These are phyloP conservation scores for Trichophyton equinum DNA, from an alignment of 2,329 filamentous ascomycete genomes.

Conservation along the genomic window DNA sequence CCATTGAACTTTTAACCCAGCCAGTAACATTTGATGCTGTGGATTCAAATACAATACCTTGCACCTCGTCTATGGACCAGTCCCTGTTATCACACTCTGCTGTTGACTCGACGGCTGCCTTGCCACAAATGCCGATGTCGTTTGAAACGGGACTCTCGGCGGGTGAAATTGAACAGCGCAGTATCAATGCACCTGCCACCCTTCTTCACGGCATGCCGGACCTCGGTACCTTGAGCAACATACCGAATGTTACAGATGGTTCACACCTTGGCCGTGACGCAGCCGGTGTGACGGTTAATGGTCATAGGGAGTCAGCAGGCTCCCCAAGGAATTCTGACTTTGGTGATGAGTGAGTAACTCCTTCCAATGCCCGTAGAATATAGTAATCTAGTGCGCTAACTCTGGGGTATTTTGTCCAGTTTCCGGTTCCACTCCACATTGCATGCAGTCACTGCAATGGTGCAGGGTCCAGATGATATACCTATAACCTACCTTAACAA, in stretches of 20 bases:
- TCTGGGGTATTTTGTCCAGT: neutral
- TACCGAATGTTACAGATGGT: neutral
- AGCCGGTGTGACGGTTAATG: neutral
- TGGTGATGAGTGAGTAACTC: neutral
- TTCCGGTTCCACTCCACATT: constrained; percentile 71
- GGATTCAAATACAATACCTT: neutral
- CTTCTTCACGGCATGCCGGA: neutral
- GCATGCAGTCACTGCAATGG: constrained; percentile 93
- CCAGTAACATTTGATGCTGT: neutral
- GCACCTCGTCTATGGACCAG: neutral
- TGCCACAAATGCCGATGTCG: neutral
- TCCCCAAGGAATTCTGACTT: neutral
- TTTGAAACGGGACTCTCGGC: neutral
- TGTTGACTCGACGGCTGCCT: neutral
- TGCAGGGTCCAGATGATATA: constrained; percentile 64
- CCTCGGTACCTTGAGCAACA: neutral
- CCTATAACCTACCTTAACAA: constrained; percentile 98
- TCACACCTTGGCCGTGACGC: neutral
- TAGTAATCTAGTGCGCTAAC: constrained; percentile 8
- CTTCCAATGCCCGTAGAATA: neutral
- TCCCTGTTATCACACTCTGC: neutral
- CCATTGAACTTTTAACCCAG: neutral
- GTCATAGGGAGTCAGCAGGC: neutral
- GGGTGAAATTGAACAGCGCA: neutral
- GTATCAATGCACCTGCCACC: neutral